phyloP scores from a whole-genome alignment of 495 filamentous ascomycete species.

The Arthonia radiata region DNA sequence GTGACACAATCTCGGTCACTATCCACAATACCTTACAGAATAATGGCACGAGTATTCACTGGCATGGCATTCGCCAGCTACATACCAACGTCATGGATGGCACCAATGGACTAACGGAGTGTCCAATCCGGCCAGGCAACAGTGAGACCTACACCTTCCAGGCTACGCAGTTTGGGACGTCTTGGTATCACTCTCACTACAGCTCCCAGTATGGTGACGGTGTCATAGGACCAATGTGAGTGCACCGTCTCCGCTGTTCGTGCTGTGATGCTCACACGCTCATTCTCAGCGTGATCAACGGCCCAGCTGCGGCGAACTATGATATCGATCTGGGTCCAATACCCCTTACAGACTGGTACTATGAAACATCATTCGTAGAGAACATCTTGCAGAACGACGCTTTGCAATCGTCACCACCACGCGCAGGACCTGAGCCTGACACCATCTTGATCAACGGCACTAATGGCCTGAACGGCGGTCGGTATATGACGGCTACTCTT shows the following conservation, averaged over 20 bases:
- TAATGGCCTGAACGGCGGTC: constrained; percentile 9
- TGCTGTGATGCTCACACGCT: too few species aligned
- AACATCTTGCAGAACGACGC: constrained; percentile 5
- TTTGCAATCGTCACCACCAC: constrained; percentile 6
- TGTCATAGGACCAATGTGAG: constrained; percentile 10
- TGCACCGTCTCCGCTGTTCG: too few species aligned
- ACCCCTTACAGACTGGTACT: constrained; percentile 14
- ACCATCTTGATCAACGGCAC: constrained; percentile 16
- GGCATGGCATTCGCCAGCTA: constrained; percentile 16
- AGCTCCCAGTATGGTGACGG: constrained; percentile 15
- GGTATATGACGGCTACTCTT: constrained; percentile 9
- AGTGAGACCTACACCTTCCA: constrained; percentile 13
- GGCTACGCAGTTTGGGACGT: constrained; percentile 13
- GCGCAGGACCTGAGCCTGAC: constrained; percentile 9
- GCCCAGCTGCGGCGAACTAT: constrained; percentile 14
- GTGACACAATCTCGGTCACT: constrained; percentile 11
- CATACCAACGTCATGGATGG: constrained; percentile 11
- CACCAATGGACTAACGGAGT: constrained; percentile 15
- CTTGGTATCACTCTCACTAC: constrained; percentile 16
- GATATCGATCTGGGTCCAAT: constrained; percentile 14
- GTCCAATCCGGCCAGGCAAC: constrained; percentile 15
- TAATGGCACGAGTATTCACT: constrained; percentile 19
- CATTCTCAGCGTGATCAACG: too few species aligned
- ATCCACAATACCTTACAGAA: constrained; percentile 11
- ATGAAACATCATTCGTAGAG: constrained; percentile 9